phyloP scores from a whole-genome alignment of 2,329 filamentous ascomycete species.

The Blumeria graminis region DNA sequence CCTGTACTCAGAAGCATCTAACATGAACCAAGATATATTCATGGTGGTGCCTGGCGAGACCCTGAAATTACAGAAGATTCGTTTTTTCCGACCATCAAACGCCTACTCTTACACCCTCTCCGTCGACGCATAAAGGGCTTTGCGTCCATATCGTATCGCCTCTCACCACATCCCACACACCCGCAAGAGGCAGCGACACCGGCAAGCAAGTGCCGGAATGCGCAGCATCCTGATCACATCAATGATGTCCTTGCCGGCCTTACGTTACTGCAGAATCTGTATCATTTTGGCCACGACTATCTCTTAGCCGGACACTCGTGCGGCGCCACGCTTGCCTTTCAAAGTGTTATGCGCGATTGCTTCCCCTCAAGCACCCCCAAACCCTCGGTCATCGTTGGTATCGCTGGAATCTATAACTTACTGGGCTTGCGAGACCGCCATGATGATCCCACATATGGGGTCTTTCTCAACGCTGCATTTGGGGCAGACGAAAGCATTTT shows the following conservation, averaged over 20 bases:
- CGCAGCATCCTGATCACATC: slow-evolving; percentile 35
- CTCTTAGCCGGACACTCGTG: slow-evolving; percentile 37
- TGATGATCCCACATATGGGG: slow-evolving; percentile 6
- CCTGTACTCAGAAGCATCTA: neutral
- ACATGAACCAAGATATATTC: slow-evolving; percentile 17
- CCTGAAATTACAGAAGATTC: slow-evolving; percentile 21
- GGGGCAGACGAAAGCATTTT: slow-evolving; percentile 23
- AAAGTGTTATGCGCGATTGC: slow-evolving; percentile 17
- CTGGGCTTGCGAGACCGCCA: slow-evolving; percentile 6
- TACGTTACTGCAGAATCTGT: slow-evolving; percentile 23
- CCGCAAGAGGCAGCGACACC: slow-evolving; percentile 16
- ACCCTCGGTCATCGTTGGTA: slow-evolving; percentile 30
- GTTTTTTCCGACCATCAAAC: slow-evolving; percentile 3
- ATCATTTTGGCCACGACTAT: slow-evolving; percentile 22
- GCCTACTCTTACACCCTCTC: slow-evolving; percentile 7
- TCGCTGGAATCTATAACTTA: slow-evolving; percentile 45
- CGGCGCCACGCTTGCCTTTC: slow-evolving; percentile 38
- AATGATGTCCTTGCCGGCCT: slow-evolving; percentile 29
- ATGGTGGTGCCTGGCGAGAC: slow-evolving; percentile 39
- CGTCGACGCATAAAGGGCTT: slow-evolving; percentile 29
- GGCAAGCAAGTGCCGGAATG: slow-evolving; percentile 16
- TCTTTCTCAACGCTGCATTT: slow-evolving; percentile 19
- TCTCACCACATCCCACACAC: slow-evolving; percentile 28
- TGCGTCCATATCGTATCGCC: slow-evolving; percentile 39
- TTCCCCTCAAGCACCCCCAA: slow-evolving; percentile 6